Base-by-base conservation (phyloP, 2,329 filamentous ascomycete genomes). In the Aspergillus fructus region DNA sequence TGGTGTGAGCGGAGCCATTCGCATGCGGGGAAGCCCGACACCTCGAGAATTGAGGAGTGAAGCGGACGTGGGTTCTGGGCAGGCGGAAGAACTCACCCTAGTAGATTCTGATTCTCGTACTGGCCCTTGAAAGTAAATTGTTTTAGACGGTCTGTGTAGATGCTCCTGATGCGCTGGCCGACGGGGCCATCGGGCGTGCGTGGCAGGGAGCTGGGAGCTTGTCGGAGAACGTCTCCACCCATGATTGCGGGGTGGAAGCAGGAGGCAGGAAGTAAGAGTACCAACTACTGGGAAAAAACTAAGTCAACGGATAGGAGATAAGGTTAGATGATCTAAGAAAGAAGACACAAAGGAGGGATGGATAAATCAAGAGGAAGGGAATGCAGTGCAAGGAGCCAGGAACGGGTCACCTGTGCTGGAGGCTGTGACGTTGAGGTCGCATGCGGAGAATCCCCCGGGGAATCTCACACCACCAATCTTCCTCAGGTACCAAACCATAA, bases 61-160 rank as follows among this genome's bases (percentile, higher is more conserved):
- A 4, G 27, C 11, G 27, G 27, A n/a, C 8, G 34, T 37, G 12
- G 12, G 34, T 9, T n/a, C 7, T n/a, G 15, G 34, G 34, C 15
- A 37, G 27, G 27, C 27, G 27, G 27, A 7, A 37, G 43, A 42
- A 73, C 85, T 62, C 78, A 90, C 85, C 89, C 85, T 58, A 87
- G 79, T 47, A 96, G 81, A 68, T 92, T 92, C 65, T 90, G 82
- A 57, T 83, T 83, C 61, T 88, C 82, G 77, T 92, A 96, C 76
- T 96, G 90, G 49, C 92, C 92, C 48, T 79, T 80, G 59, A 84
- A 84, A 59, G 90, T 92, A 76, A 97, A 96, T 68, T 90, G 88
- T 60, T 83, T 81, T 70, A 97, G 87, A 53, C 93, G 88, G 66
- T 91, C 87, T 69, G 87, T 89, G 78, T 96, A 96, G 75, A 97